These are phyloP conservation scores for Cetradonia linearis DNA, from an alignment of 495 filamentous ascomycete genomes.

Conservation along the genomic window DNA sequence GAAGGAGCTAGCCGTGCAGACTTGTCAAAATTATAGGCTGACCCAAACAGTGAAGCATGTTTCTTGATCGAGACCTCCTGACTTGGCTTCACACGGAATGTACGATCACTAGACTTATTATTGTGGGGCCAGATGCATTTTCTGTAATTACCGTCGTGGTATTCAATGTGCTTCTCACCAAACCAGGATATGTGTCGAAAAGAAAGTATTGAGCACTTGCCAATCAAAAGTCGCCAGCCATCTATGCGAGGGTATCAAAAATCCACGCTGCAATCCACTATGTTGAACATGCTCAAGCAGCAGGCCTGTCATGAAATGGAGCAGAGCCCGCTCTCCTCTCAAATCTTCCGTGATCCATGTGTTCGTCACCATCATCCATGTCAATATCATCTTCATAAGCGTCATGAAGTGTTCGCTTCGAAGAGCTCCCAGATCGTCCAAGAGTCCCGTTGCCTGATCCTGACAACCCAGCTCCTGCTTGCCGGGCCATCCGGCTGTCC, in stretches of 20 bases:
- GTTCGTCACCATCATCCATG: conserved; percentile 27
- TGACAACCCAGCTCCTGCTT: conserved; percentile 10
- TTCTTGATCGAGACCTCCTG: neutral
- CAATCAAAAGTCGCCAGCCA: neutral
- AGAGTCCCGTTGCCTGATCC: neutral
- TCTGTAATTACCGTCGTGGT: neutral
- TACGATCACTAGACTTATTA: neutral
- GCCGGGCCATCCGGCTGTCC: conserved; percentile 9
- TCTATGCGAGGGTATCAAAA: conserved; percentile 16
- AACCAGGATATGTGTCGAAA: neutral
- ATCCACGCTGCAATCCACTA: conserved; percentile 4
- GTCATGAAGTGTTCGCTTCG: conserved; percentile 43
- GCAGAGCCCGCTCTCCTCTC: conserved; percentile 28
- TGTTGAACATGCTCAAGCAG: neutral
- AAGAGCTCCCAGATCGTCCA: neutral
- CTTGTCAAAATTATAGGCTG: neutral
- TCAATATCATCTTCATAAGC: conserved; percentile 32
- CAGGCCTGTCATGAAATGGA: conserved; percentile 31
- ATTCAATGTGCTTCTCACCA: neutral
- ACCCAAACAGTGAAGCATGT: neutral
- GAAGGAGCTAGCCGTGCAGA: neutral
- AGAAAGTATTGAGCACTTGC: neutral
- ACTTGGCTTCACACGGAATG: neutral
- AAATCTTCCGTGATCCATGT: conserved; percentile 24
- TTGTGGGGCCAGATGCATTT: neutral